phyloP scores from a whole-genome alignment of 495 filamentous ascomycete genomes.

The Echria macrotheca region DNA sequence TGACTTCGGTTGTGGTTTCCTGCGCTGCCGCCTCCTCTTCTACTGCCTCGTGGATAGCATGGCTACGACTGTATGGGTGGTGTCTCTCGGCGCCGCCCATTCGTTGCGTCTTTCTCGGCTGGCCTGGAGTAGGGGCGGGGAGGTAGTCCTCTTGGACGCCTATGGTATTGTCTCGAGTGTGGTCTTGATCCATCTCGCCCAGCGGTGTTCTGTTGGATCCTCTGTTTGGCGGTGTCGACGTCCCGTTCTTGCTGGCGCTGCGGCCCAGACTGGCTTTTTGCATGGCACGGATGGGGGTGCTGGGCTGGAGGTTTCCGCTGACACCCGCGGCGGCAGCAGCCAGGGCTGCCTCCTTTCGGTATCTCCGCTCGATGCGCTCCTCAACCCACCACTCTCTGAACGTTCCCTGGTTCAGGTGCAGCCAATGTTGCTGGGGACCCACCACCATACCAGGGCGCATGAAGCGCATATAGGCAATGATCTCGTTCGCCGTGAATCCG shows the following conservation, averaged over 20 bases:
- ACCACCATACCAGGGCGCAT: slow-evolving; percentile 99
- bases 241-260: slow-evolving; percentile 49
- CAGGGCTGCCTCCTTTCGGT: slow-evolving; percentile 48
- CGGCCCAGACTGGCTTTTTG: slow-evolving; percentile 43
- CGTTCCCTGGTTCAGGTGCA: slow-evolving; percentile 90
- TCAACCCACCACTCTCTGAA: slow-evolving; percentile 99
- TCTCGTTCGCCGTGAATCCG: slow-evolving; percentile 97
- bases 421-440: slow-evolving; percentile 98
- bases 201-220: slow-evolving; percentile 74
- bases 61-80: slow-evolving; percentile 46
- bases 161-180: slow-evolving; percentile 43
- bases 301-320: slow-evolving; percentile 45
- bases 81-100: slow-evolving; percentile 38
- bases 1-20: slow-evolving; percentile 34
- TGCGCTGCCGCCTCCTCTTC: slow-evolving; percentile 33
- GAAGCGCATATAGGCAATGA: slow-evolving; percentile 98
- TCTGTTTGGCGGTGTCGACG: slow-evolving; percentile 77
- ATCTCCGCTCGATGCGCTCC: slow-evolving; percentile 64
- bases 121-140: slow-evolving; percentile 90
- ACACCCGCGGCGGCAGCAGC: slow-evolving; percentile 34
- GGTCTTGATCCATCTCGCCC: slow-evolving; percentile 83
- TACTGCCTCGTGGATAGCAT: slow-evolving; percentile 31
- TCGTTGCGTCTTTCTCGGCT: slow-evolving; percentile 80
- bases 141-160: slow-evolving; percentile 72
- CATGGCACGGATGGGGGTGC: slow-evolving; percentile 74